phyloP scores from a whole-genome alignment of 257 asterid species.

The Petunia axillaris region DNA sequence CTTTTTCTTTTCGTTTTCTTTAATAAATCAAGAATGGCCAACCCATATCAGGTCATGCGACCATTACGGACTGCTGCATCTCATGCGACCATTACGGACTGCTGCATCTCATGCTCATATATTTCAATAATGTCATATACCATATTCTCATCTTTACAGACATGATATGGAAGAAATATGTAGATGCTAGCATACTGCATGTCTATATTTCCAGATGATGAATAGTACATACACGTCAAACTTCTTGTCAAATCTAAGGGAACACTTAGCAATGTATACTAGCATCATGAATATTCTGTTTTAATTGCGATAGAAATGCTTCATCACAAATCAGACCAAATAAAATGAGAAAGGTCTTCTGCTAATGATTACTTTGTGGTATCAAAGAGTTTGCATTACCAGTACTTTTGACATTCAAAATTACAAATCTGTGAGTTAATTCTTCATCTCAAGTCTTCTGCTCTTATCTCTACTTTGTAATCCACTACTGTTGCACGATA shows the following conservation, averaged over 20 bases:
- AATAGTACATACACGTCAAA: background rate
- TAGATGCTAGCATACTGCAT: background rate
- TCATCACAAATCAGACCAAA: background rate
- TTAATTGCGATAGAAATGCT: background rate
- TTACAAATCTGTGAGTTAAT: background rate
- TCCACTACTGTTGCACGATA: too few species aligned
- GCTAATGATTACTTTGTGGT: background rate
- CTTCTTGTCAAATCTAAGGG: too few species aligned
- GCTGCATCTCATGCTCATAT: background rate
- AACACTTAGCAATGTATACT: too few species aligned
- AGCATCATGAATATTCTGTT: too few species aligned
- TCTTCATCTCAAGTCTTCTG: background rate
- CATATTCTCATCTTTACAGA: background rate
- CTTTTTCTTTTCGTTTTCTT: too few species aligned
- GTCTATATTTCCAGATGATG: background rate
- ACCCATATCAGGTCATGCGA: background rate
- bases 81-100: slow-evolving; percentile 1
- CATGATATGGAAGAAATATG: background rate
- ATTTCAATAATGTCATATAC: background rate
- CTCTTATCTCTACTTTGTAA: background rate
- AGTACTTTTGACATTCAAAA: background rate
- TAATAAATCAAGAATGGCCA: background rate
- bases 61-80: background rate
- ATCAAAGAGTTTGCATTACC: background rate
- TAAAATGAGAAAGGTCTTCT: background rate